These are phyloP conservation scores for Penicillium sp. DNA, from an alignment of 2,329 filamentous ascomycete species.

Conservation along the genomic window DNA sequence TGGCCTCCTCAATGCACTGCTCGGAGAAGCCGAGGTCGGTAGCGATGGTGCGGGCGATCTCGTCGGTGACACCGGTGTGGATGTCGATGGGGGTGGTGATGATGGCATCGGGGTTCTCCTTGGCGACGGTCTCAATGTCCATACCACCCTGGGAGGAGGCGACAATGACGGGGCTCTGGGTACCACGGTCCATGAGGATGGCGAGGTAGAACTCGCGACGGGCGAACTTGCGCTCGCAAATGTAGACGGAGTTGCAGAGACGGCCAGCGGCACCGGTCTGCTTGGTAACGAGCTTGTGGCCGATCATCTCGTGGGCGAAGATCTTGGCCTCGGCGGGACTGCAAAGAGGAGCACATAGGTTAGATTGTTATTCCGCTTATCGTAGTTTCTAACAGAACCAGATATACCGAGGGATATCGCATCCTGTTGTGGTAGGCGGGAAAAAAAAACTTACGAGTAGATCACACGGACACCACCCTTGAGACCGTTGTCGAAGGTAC, in stretches of 20 bases:
- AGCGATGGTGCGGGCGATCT: conserved; percentile 88
- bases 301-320: conserved; percentile 99
- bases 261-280: conserved; percentile 94
- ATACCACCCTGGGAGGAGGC: conserved; percentile 98
- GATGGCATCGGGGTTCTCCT: conserved; percentile 96
- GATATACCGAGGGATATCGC: not conserved
- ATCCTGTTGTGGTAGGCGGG: not conserved
- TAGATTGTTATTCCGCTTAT: not conserved
- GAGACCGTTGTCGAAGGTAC: conserved; percentile 95
- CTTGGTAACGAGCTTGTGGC: conserved; percentile 99
- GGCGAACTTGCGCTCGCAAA: conserved; percentile 99
- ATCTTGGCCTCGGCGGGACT: conserved; percentile 90
- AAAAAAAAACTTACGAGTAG: conserved; percentile 72
- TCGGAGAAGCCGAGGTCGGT: conserved; percentile 95
- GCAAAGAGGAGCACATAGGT: conserved; percentile 5
- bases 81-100: conserved; percentile 93
- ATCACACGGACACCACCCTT: conserved; percentile 99
- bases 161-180: conserved; percentile 92
- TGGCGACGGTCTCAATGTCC: conserved; percentile 98
- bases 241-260: conserved; percentile 96
- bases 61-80: conserved; percentile 91
- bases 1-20: conserved; percentile 95
- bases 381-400: not conserved
- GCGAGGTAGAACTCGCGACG: conserved; percentile 99
- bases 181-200: conserved; percentile 94